Evolutionary conservation across 331 rosid genomes (phyloP), one percentile per base, ranked within the genome.

Genomic region (Quercus tomentella): DNA sequence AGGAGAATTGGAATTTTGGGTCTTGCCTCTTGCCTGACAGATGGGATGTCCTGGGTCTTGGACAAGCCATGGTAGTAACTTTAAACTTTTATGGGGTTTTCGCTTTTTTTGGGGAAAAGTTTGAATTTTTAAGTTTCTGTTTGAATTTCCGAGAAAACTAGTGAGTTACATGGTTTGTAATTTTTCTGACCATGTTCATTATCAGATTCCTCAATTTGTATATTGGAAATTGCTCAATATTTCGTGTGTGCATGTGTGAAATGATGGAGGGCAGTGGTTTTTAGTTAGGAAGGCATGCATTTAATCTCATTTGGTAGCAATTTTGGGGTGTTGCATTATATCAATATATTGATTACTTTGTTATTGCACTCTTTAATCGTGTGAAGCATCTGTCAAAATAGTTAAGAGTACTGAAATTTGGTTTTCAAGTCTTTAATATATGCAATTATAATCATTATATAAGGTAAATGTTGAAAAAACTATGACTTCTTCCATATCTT

Each of bases 41-140:
- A 81, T 95, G 96, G 97, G 98, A 95, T 76, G 98, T 95, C 2
- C 74, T 95, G 82, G 99, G 99, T 31, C 99, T 95, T 57, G 99
- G 99, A 66, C 99, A 95, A 81, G 99, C 99, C 83, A 95, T 95
- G 99, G 98, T 93, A 88, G 56, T 83, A 70, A 75, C 60, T 20
- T 51, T 25, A 1, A 12, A 58, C 49, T 85, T 67, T 31, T 76
- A 9, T 62, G 6, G 76, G 14, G n/a, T 76, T 20, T 54, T 55
- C 4, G 17, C n/a, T 56, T 17, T 17, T 26, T 26, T 37, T 1
- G 60, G 22, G 4, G 31, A 5, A 5, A 65, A 7, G 5, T 26
- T 43, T 26, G 1, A 11, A 11, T 10, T 26, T 28, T 30, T 17
- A 16, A 30, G 21, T 30, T 63, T 30, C 70, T 30, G 70, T 63